Base-by-base conservation (phyloP, 2,329 filamentous ascomycete genomes). In the Pestalotiopsis fici region DNA sequence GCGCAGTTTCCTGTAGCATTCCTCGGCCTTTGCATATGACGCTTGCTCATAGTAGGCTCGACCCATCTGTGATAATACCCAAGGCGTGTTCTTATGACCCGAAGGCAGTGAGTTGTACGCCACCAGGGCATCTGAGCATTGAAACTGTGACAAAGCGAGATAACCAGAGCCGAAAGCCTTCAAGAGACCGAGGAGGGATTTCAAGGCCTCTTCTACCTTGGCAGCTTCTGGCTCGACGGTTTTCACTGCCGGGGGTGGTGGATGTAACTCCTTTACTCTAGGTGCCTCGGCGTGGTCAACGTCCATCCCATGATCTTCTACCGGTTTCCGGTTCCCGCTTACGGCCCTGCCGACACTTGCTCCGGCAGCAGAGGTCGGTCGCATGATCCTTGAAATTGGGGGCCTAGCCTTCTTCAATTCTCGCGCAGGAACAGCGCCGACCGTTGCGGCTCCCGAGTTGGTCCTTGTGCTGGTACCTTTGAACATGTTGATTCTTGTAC, bases 1-100 rank as follows among this genome's bases (percentile, higher is more conserved):
- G 63, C 94, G 90, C 71, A 99, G 88, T 66, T 90, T 90, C 67
- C 90, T 86, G 78, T 97, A 99, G 74, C 91, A 92, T 71, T 92
- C 93, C 77, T 97, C 95, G 3, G 96, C 94, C 70, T 97, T 93
- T 2, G 85, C 83, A 76, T 98, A 98, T 71, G 91, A 88, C 11
- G 92, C 92, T 77, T 95, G 93, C 82, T 99, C 96, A 77, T 97
- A 97, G 76, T 97, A 89, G 21, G 95, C 94, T 72, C 93, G 92
- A 7, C 94, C 97, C 76, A 98, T 91, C 75, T 97, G 94, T 5
- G 94, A 91, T 66, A 98, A 85, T 15, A 98, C 94, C 93, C 94
- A 98, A 1, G 96, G 93, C 1, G 95, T 97, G 69, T 97, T 94
- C 72, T 93, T 90, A 74, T 98, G 95, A 4, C 85, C 82, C 35